phyloP scores from a whole-genome alignment of 352 stramenopile genomes.

The Pythium scleroteichum region DNA sequence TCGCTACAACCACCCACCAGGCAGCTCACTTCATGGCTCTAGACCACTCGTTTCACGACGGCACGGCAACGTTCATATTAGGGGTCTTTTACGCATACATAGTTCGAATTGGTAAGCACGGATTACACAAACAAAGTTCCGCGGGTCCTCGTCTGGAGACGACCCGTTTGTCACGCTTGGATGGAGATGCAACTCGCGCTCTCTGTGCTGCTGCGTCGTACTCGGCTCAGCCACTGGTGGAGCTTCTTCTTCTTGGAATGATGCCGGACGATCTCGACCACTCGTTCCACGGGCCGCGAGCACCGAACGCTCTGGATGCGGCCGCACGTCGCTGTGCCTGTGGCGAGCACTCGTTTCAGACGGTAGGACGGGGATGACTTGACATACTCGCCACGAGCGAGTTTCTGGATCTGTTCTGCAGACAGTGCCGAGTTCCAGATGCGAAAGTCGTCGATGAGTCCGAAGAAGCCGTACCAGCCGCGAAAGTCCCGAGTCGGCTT shows the following conservation, averaged over 20 bases:
- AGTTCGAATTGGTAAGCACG: too few species aligned
- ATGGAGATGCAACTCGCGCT: conserved; percentile 27
- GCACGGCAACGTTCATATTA: too few species aligned
- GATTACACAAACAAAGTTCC: background rate
- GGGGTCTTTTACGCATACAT: too few species aligned
- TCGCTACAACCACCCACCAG: too few species aligned
- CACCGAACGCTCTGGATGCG: conserved; percentile 24
- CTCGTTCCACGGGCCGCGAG: conserved; percentile 19
- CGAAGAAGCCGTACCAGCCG: conserved; percentile 73
- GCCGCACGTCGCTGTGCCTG: conserved; percentile 1
- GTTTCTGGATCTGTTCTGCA: conserved; percentile 20
- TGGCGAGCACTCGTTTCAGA: conserved; percentile 16
- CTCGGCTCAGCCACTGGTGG: conserved; percentile 24
- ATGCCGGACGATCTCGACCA: conserved; percentile 20
- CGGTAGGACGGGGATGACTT: conserved; percentile 19
- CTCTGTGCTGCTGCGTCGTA: conserved; percentile 18
- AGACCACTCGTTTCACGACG: too few species aligned
- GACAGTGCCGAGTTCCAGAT: conserved; percentile 41
- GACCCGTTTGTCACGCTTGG: conserved; percentile 2
- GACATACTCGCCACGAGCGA: conserved; percentile 19
- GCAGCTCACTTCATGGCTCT: too few species aligned
- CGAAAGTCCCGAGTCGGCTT: conserved; percentile 47
- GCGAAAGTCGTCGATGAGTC: conserved; percentile 56
- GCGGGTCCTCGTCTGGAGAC: background rate
- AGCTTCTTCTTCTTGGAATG: conserved; percentile 20